Conservation (phyloP, 2,329 filamentous ascomycete genomes). For the Raffaelea albimanens region DNA sequence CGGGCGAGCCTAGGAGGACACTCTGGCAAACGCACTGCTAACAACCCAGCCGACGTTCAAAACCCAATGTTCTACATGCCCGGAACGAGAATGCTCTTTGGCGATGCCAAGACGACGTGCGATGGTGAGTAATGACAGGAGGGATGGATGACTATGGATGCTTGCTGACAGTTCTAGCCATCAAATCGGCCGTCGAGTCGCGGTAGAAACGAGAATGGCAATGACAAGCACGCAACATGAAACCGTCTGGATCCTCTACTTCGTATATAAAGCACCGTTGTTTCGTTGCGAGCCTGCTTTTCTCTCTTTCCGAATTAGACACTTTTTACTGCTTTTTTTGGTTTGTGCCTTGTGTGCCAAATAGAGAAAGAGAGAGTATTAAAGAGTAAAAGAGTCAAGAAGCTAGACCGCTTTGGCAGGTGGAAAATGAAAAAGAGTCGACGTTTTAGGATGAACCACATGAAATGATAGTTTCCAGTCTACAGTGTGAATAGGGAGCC, state of each 20-base stretch:
- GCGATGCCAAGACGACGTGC: conserved; percentile 76
- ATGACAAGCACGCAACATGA: background rate
- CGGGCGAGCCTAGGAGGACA: conserved; percentile 1
- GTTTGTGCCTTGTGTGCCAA: too few species aligned
- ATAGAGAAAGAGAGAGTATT: too few species aligned
- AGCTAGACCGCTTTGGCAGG: too few species aligned
- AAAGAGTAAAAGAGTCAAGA: too few species aligned
- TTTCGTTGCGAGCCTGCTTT: too few species aligned
- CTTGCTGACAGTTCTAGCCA: conserved; percentile 10
- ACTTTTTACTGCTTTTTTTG: too few species aligned
- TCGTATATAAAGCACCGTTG: too few species aligned
- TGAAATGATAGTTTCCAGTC: too few species aligned
- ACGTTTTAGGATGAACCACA: too few species aligned
- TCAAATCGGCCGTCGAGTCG: conserved; percentile 23
- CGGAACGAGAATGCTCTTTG: conserved; percentile 83
- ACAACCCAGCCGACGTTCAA: conserved; percentile 64
- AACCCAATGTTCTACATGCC: conserved; percentile 95
- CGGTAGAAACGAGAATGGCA: conserved; percentile 13
- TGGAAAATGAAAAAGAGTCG: too few species aligned
- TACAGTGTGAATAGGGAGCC: too few species aligned
- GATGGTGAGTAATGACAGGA: conserved; percentile 49
- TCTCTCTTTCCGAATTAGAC: too few species aligned
- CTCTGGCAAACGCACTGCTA: background rate
- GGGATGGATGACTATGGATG: background rate
- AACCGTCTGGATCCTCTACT: background rate